Evolutionary conservation across 2,329 filamentous ascomycete genomes (phyloP).

Genomic region (Ophiostoma australiae): DNA sequence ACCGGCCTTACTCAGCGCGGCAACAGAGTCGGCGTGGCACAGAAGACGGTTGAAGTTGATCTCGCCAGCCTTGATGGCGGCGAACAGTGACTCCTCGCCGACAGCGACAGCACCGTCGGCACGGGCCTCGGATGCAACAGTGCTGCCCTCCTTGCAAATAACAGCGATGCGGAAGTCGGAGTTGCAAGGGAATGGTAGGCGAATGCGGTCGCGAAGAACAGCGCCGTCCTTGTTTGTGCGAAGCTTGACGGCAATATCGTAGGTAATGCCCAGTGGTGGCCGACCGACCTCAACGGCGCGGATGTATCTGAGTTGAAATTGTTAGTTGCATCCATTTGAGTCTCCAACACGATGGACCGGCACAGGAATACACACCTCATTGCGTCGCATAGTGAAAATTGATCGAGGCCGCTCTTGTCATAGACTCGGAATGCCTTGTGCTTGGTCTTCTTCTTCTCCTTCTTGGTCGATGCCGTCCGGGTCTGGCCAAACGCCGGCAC

Average conservation of each 20-base stretch:
- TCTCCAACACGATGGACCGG: background rate
- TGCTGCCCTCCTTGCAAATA: slow-evolving; percentile 77
- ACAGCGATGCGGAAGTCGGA: slow-evolving; percentile 87
- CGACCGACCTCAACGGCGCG: slow-evolving; percentile 88
- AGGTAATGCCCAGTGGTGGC: slow-evolving; percentile 68
- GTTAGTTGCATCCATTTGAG: background rate
- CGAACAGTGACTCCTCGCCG: slow-evolving; percentile 81
- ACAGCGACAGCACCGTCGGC: slow-evolving; percentile 75
- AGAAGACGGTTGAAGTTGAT: slow-evolving; percentile 87
- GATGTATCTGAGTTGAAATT: slow-evolving; percentile 61
- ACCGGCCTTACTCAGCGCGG: slow-evolving; percentile 73
- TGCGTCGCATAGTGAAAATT: slow-evolving; percentile 82
- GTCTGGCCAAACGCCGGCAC: slow-evolving; percentile 44
- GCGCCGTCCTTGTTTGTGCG: slow-evolving; percentile 81
- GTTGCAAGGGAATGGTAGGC: slow-evolving; percentile 82
- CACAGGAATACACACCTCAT: slow-evolving; percentile 56
- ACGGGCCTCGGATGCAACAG: slow-evolving; percentile 66
- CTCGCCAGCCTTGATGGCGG: slow-evolving; percentile 64
- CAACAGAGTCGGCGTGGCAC: slow-evolving; percentile 73
- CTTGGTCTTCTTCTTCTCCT: slow-evolving; percentile 52
- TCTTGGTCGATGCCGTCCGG: slow-evolving; percentile 49
- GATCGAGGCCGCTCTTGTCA: slow-evolving; percentile 60
- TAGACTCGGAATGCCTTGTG: slow-evolving; percentile 64
- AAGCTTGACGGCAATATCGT: slow-evolving; percentile 81
- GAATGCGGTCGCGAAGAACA: slow-evolving; percentile 79